phyloP scores from a whole-genome alignment of 2,329 filamentous ascomycete species.

The Myriangium duriaei region DNA sequence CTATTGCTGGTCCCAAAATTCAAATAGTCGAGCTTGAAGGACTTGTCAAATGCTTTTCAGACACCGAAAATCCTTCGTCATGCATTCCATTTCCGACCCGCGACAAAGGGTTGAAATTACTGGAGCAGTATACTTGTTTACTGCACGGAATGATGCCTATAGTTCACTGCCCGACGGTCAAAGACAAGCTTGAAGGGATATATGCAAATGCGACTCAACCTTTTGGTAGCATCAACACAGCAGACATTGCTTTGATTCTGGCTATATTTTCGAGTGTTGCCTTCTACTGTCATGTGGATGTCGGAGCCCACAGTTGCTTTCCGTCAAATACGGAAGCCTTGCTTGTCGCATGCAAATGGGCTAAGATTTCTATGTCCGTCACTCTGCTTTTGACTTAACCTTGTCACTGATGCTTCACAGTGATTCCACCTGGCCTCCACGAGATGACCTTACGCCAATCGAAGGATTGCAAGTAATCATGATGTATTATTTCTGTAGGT shows the following conservation, averaged over 20 bases:
- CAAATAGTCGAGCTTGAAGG: background rate
- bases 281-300: constrained; percentile 9
- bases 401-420: too few species aligned
- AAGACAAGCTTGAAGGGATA: background rate
- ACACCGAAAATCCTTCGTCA: background rate
- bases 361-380: constrained; percentile 10
- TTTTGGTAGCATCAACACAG: constrained; percentile 1
- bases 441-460: constrained; percentile 9
- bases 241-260: constrained; percentile 11
- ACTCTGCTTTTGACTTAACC: too few species aligned
- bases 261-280: constrained; percentile 11
- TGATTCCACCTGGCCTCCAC: constrained; percentile 11
- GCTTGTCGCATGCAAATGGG: constrained; percentile 11
- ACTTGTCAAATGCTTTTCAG: background rate
- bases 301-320: constrained; percentile 4
- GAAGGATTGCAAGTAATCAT: constrained; percentile 19
- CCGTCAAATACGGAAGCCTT: constrained; percentile 3
- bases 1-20: background rate
- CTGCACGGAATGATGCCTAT: background rate
- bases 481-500: constrained; percentile 10
- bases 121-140: background rate
- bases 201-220: background rate
- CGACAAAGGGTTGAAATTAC: background rate
- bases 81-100: background rate
- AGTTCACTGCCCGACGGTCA: background rate